Conservation (phyloP, 805 yeast genomes). For the Yarrowia bubula region DNA sequence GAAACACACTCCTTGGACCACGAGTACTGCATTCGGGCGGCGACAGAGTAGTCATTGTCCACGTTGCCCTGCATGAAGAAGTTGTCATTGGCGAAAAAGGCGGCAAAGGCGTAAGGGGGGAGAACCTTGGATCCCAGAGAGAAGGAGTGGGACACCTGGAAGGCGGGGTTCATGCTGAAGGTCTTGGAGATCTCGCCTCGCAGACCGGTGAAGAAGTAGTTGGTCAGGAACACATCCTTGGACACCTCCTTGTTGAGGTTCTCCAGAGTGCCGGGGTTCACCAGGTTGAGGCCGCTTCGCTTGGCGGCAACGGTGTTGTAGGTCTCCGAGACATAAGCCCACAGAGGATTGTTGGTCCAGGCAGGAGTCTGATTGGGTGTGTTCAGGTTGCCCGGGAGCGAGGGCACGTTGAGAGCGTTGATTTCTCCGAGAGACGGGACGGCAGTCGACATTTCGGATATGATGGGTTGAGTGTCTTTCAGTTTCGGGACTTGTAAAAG, state of each 20-base stretch:
- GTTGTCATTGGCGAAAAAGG: conserved; percentile 82
- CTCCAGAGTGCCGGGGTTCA: conserved; percentile 94
- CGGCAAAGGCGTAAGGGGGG: conserved; percentile 89
- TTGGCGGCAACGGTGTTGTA: conserved; percentile 71
- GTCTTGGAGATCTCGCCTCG: conserved; percentile 96
- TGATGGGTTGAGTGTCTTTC: conserved; percentile 14
- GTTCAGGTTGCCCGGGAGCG: conserved; percentile 28
- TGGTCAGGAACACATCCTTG: conserved; percentile 86
- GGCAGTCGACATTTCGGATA: conserved; percentile 28
- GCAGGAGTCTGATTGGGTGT: conserved; percentile 29
- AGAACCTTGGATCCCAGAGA: conserved; percentile 79
- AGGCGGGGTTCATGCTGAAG: conserved; percentile 85
- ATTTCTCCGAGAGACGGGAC: conserved; percentile 35
- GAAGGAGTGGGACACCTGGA: conserved; percentile 94
- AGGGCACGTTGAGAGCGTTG: conserved; percentile 31
- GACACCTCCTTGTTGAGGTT: conserved; percentile 90
- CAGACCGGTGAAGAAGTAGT: conserved; percentile 89
- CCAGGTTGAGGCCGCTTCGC: conserved; percentile 75
- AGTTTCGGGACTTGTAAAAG: conserved; percentile 13
- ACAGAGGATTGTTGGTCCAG: conserved; percentile 84
- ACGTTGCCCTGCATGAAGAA: conserved; percentile 86
- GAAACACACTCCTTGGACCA: conserved; percentile 79
- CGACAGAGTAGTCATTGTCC: conserved; percentile 79
- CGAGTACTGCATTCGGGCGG: conserved; percentile 87
- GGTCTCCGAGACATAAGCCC: conserved; percentile 73